Evolutionary conservation across 192 early-diverging fungal genomes (phyloP).

Genomic region (Thamnidium elegans): DNA sequence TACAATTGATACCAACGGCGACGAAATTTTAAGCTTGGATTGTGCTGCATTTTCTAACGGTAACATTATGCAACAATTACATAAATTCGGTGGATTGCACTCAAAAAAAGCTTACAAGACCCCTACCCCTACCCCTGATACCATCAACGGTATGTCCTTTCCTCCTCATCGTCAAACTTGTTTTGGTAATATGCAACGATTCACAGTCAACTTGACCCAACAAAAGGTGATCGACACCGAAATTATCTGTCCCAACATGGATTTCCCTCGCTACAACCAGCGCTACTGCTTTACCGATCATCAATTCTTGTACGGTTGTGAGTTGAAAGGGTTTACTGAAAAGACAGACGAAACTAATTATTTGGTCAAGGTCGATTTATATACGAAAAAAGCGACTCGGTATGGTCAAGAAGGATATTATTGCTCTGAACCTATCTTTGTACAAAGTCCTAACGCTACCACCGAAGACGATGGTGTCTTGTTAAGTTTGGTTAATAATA

Average conservation of each 20-base stretch:
- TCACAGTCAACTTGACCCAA: background rate
- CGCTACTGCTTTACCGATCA: background rate
- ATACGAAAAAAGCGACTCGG: background rate
- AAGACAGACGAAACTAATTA: background rate
- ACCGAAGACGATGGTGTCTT: slow-evolving; percentile 58
- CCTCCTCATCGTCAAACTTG: background rate
- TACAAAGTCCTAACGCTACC: slow-evolving; percentile 40
- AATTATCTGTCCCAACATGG: background rate
- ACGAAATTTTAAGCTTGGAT: background rate
- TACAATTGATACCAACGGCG: background rate
- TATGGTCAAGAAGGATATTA: slow-evolving; percentile 6
- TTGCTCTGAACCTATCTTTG: slow-evolving; percentile 53
- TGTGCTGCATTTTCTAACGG: slow-evolving; percentile 6
- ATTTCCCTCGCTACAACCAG: slow-evolving; percentile 8
- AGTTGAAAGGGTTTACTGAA: background rate
- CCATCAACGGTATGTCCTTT: background rate
- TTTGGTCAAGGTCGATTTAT: slow-evolving; percentile 3
- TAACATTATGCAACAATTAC: slow-evolving; percentile 1
- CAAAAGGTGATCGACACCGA: background rate
- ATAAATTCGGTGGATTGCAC: background rate
- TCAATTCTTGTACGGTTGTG: slow-evolving; percentile 6
- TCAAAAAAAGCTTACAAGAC: background rate
- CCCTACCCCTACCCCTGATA: background rate
- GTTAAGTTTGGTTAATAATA: slow-evolving; percentile 40
- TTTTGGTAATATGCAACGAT: slow-evolving; percentile 14